Percentiles rank a stretch among this genome's conserved stretches.
phyloP scores from a whole-genome alignment of 2,329 filamentous ascomycete species.

The Blastomyces parvus region DNA sequence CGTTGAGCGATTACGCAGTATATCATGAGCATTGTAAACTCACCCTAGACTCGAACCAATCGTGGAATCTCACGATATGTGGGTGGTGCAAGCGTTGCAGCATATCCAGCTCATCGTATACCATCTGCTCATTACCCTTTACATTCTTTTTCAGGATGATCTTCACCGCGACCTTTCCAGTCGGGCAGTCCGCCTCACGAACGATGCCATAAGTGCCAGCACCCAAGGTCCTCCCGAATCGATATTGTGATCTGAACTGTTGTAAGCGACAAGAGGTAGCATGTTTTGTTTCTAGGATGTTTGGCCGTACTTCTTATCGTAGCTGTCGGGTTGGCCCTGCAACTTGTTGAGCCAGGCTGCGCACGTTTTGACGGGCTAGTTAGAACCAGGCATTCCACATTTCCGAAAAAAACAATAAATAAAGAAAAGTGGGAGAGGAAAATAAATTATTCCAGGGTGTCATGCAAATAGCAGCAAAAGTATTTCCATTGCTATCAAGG shows the following conservation, averaged over 20 bases:
- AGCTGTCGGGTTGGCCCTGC: conserved; percentile 92
- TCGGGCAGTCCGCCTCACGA: conserved; percentile 77
- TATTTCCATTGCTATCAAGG: not conserved
- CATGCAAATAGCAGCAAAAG: not conserved
- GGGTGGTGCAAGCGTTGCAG: conserved; percentile 83
- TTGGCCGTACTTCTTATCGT: conserved; percentile 83
- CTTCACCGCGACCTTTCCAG: conserved; percentile 88
- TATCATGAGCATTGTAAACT: conserved; percentile 22
- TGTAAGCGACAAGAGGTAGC: conserved; percentile 1
- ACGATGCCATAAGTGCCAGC: conserved; percentile 98
- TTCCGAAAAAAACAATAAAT: not conserved
- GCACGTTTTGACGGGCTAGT: conserved; percentile 54
- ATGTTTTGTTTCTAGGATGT: conserved; percentile 4
- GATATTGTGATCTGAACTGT: conserved; percentile 63
- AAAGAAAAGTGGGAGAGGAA: not conserved
- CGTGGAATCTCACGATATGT: conserved; percentile 93
- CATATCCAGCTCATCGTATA: conserved; percentile 93
- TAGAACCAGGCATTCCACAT: not conserved
- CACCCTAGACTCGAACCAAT: conserved; percentile 98
- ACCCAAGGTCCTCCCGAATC: conserved; percentile 84
- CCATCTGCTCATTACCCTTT: conserved; percentile 96
- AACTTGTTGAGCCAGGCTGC: conserved; percentile 68
- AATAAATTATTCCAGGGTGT: not conserved
- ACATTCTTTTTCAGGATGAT: conserved; percentile 99
- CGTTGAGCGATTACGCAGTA: not conserved